Evolutionary conservation across 2,329 filamentous ascomycete species (phyloP), one percentile per base, ranked within the genome.

Genomic region (Rhynchosporium secalis): DNA sequence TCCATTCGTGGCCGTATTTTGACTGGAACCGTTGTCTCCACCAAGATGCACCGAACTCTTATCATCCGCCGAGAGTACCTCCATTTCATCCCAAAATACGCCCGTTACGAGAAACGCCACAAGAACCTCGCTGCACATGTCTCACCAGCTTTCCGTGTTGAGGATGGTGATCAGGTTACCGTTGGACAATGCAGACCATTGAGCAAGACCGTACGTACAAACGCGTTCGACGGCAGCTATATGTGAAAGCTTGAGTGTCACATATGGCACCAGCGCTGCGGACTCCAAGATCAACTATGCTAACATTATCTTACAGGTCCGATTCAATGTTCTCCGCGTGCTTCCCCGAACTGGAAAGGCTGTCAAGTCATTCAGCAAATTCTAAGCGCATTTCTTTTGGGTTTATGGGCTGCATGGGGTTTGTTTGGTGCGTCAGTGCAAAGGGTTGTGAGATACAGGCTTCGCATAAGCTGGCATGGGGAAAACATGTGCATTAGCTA

Each of bases 1-100:
- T 98, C 95, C 72, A 99, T 99, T 86, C 95, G 95, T 85, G 95
- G 95, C 82, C 94, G 95, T 94, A 99, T 99, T 87, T 86, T 99
- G 74, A 98, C 94, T 79, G 95, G 95, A 78, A 97, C 92, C 79
- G 95, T 99, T 78, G 90, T 98, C 78, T 98, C 94, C 76, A 99
- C 95, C 83, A 99, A 99, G 91, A 99, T 99, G 95, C 95, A 99
- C 91, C 91, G 95, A 83, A 99, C 95, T 76, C 84, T 98, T 80
- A 90, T 99, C 84, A 96, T 99, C 87, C 95, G 95, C 81, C 90
- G 95, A 83, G 95, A 99, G 87, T 99, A 99, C 87, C 92, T 99
- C 69, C 95, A 99, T 87, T 99, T 91, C 85, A 90, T 99, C 79
- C 93, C 93, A 82, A 99, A 99, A 87, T 99, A 99, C 89, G 86